phyloP scores from a whole-genome alignment of 371 early-diverging fungal genomes.

The Batrachochytrium dendrobatidis region DNA sequence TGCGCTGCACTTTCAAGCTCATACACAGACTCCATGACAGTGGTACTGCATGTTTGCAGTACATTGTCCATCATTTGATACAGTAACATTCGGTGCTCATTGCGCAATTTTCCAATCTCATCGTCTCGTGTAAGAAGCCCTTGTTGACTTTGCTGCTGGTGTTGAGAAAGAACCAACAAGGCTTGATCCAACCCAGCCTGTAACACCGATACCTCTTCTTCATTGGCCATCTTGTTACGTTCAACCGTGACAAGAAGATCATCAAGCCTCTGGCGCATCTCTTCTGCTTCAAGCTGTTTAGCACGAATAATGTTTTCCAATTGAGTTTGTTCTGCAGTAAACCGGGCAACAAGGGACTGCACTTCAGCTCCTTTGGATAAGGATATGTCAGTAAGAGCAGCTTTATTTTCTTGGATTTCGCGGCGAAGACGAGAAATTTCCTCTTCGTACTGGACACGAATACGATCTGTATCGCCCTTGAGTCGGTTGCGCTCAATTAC shows the following conservation, averaged over 20 bases:
- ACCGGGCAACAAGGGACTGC: slow-evolving; percentile 62
- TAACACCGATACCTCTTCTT: slow-evolving; percentile 82
- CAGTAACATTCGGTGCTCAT: slow-evolving; percentile 57
- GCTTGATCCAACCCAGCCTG: slow-evolving; percentile 95
- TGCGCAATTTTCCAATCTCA: slow-evolving; percentile 36
- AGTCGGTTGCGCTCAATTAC: slow-evolving; percentile 36
- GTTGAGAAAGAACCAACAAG: slow-evolving; percentile 65
- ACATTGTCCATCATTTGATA: slow-evolving; percentile 57
- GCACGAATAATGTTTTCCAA: slow-evolving; percentile 45
- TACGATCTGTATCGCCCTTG: slow-evolving; percentile 28
- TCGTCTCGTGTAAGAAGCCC: slow-evolving; percentile 8
- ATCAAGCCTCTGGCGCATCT: slow-evolving; percentile 53
- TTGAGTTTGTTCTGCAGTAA: slow-evolving; percentile 74
- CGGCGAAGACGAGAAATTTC: slow-evolving; percentile 71
- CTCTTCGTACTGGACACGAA: slow-evolving; percentile 60
- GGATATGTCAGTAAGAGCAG: slow-evolving; percentile 67
- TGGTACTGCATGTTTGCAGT: slow-evolving; percentile 74
- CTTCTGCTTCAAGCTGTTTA: slow-evolving; percentile 49
- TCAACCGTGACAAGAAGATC: slow-evolving; percentile 15
- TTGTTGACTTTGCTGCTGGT: slow-evolving; percentile 6
- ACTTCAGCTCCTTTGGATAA: slow-evolving; percentile 73
- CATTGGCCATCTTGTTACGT: slow-evolving; percentile 44
- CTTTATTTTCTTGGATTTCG: slow-evolving; percentile 69
- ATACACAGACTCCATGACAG: slow-evolving; percentile 79
- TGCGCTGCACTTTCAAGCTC: slow-evolving; percentile 71